A percentile compares a stretch with the other conserved stretches of the same genome.
Evolutionary conservation across 805 yeast genomes (phyloP).

Genomic region (Pichia manshurica): DNA sequence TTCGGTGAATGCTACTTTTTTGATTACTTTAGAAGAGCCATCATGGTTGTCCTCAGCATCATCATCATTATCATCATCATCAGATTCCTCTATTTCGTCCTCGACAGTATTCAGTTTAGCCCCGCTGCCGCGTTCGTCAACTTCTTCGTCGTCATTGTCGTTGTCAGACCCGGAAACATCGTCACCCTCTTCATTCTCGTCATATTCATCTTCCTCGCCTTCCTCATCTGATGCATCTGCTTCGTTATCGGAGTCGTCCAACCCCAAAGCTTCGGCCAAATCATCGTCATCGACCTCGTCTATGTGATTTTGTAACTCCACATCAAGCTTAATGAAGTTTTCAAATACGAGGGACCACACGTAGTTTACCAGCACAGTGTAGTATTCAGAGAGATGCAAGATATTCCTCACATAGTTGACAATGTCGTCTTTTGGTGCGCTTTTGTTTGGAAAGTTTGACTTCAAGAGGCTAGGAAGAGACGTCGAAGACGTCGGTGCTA

Average conservation of each 20-base stretch:
- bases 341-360: slow-evolving; percentile 81
- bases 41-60: too few species aligned
- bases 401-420: slow-evolving; percentile 64
- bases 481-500: slow-evolving; percentile 77
- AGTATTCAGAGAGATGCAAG: slow-evolving; percentile 55
- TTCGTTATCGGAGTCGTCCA: slow-evolving; percentile 27
- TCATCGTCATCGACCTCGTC: slow-evolving; percentile 80
- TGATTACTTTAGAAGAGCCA: slow-evolving; percentile 20
- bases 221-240: slow-evolving; percentile 32
- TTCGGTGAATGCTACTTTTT: slow-evolving; percentile 28
- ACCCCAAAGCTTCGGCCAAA: slow-evolving; percentile 41
- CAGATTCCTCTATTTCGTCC: neutral
- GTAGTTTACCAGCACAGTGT: slow-evolving; percentile 65
- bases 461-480: slow-evolving; percentile 54
- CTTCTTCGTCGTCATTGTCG: neutral
- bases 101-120: neutral
- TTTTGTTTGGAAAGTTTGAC: slow-evolving; percentile 73
- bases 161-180: neutral
- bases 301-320: slow-evolving; percentile 81
- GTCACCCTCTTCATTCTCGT: slow-evolving; percentile 39
- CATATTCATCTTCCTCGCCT: slow-evolving; percentile 31
- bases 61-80: slow-evolving; percentile 33
- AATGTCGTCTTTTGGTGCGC: slow-evolving; percentile 47
- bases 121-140: neutral
- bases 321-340: slow-evolving; percentile 79